Conservation (phyloP, 2,329 filamentous ascomycete genomes). For the Aspergillus arachidicola region DNA sequence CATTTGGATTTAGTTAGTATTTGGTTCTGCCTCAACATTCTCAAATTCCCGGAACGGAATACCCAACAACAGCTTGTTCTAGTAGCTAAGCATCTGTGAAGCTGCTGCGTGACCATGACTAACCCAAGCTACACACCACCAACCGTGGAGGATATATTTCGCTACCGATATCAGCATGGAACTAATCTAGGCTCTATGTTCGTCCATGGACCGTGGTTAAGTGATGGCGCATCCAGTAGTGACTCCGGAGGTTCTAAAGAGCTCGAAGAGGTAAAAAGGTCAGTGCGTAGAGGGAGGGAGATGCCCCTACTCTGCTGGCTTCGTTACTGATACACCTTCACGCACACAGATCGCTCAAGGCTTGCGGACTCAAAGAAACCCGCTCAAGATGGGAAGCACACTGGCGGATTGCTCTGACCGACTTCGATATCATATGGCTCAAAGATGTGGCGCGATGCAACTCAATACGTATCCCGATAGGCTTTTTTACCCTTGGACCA, state of each 20-base stretch:
- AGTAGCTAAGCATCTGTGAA: background rate
- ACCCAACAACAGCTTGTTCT: background rate
- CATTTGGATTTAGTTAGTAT: background rate
- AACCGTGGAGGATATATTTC: slow-evolving; percentile 34
- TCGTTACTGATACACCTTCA: background rate
- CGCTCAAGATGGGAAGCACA: slow-evolving; percentile 56
- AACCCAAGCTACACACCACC: slow-evolving; percentile 10
- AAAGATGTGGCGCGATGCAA: slow-evolving; percentile 56
- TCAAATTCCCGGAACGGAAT: background rate
- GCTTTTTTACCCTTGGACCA: slow-evolving; percentile 60
- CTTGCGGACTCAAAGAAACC: slow-evolving; percentile 52
- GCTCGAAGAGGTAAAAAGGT: slow-evolving; percentile 53
- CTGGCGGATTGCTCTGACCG: slow-evolving; percentile 55
- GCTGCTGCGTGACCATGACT: background rate
- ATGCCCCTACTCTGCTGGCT: background rate
- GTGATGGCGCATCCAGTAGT: slow-evolving; percentile 52
- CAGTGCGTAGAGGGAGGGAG: slow-evolving; percentile 6
- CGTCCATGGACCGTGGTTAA: slow-evolving; percentile 63
- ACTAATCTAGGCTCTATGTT: slow-evolving; percentile 62
- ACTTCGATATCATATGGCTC: slow-evolving; percentile 58
- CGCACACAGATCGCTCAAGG: slow-evolving; percentile 42
- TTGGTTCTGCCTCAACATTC: background rate
- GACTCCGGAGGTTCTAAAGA: slow-evolving; percentile 50
- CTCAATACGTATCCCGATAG: slow-evolving; percentile 62
- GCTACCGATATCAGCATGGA: slow-evolving; percentile 63